phyloP scores from a whole-genome alignment of 2,329 filamentous ascomycete genomes.

The Colletotrichum plurivorum region DNA sequence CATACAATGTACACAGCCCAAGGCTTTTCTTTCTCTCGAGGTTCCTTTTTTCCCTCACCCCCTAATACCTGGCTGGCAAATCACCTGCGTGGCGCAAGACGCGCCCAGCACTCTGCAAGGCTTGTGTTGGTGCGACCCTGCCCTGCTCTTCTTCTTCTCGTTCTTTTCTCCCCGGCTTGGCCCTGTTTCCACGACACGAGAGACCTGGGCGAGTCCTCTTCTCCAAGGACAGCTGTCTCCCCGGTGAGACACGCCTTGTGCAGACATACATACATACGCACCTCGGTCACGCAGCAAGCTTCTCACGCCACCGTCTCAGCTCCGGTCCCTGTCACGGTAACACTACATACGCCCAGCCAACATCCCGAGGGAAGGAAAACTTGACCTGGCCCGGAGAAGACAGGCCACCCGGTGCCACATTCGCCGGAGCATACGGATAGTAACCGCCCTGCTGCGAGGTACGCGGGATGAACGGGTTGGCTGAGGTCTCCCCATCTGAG shows the following conservation, averaged over 20 bases:
- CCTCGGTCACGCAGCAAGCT: not conserved
- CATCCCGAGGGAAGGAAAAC: too few species aligned
- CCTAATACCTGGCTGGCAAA: too few species aligned
- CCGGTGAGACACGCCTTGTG: constrained; percentile 1
- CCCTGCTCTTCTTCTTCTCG: not conserved
- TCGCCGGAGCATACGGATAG: not conserved
- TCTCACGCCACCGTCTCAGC: not conserved
- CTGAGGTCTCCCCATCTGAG: constrained; percentile 21
- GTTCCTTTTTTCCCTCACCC: too few species aligned
- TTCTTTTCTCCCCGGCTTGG: not conserved
- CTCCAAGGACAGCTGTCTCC: constrained; percentile 5
- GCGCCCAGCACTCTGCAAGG: not conserved
- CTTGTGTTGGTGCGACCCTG: not conserved
- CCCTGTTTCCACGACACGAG: not conserved
- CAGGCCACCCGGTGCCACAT: not conserved
- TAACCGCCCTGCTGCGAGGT: constrained; percentile 7
- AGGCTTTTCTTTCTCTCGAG: too few species aligned
- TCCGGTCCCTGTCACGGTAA: constrained; percentile 1
- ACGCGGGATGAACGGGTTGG: constrained; percentile 10
- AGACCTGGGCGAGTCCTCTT: constrained; percentile 11
- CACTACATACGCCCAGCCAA: constrained; percentile 8
- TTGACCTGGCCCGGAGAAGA: too few species aligned
- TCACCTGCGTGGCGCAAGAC: not conserved
- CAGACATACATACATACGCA: not conserved
- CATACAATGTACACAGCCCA: too few species aligned